These are phyloP conservation scores for Calcarisporium arbuscula DNA, from an alignment of 2,329 filamentous ascomycete genomes.

Conservation along the genomic window DNA sequence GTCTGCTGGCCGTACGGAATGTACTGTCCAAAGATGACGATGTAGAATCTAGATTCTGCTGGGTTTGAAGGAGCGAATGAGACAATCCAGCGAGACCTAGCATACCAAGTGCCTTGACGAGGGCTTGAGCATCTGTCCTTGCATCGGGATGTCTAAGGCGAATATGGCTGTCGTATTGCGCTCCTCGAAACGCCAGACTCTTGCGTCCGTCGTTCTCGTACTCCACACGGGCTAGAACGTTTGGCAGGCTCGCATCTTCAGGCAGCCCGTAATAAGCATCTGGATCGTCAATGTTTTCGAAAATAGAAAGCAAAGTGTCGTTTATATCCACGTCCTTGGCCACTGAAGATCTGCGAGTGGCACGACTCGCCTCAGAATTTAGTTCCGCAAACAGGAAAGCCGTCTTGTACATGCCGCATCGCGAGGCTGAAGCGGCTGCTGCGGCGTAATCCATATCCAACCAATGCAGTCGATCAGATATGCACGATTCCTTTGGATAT, in stretches of 20 bases:
- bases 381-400: conserved; percentile 80
- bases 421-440: conserved; percentile 64
- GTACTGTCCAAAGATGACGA: conserved; percentile 61
- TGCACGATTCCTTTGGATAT: conserved; percentile 67
- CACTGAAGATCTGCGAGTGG: conserved; percentile 62
- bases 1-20: conserved; percentile 69
- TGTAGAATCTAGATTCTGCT: conserved; percentile 53
- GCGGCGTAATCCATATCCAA: conserved; percentile 72
- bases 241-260: conserved; percentile 67
- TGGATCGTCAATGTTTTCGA: conserved; percentile 88
- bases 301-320: conserved; percentile 72
- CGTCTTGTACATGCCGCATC: conserved; percentile 80
- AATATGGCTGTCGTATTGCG: conserved; percentile 82
- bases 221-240: conserved; percentile 75
- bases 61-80: conserved; percentile 66
- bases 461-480: conserved; percentile 76
- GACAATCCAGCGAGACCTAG: conserved; percentile 84
- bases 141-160: conserved; percentile 51
- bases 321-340: conserved; percentile 49
- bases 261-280: conserved; percentile 92
- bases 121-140: conserved; percentile 55
- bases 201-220: conserved; percentile 86
- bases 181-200: conserved; percentile 83
- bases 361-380: conserved; percentile 47
- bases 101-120: conserved; percentile 70